Evolutionary conservation across 345 rosid species (phyloP).

Genomic region (Rhodamnia argentea): DNA sequence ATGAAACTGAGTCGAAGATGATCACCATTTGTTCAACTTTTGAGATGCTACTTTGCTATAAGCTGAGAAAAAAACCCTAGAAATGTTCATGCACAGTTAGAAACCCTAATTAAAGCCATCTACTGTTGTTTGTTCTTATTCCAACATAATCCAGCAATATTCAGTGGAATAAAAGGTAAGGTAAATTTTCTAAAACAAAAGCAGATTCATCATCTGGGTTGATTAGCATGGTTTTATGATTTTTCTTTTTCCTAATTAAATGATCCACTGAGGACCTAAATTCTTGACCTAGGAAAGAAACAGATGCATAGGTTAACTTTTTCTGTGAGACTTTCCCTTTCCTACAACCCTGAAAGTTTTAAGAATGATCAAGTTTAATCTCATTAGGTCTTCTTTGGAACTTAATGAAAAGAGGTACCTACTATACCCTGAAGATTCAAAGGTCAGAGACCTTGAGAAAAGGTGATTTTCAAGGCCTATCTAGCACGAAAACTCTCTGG

Average conservation of each 20-base stretch:
- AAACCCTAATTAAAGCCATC: not conserved
- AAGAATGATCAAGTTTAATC: not conserved
- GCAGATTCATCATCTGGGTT: slow-evolving; percentile 5
- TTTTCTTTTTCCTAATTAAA: not conserved
- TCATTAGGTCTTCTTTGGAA: not conserved
- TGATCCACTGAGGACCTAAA: slow-evolving; percentile 15
- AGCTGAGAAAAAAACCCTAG: not conserved
- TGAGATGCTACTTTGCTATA: not conserved
- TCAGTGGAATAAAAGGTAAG: not conserved
- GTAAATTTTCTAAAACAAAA: not conserved
- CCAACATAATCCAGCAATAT: not conserved
- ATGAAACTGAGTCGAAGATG: not conserved
- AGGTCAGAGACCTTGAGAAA: not conserved
- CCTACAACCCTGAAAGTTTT: not conserved
- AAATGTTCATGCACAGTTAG: not conserved
- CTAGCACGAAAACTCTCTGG: not conserved
- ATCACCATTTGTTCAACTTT: not conserved
- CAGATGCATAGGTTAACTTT: not conserved
- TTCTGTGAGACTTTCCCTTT: not conserved
- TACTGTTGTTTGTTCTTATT: not conserved
- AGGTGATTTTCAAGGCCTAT: not conserved
- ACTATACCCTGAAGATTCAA: not conserved
- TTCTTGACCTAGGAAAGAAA: slow-evolving; percentile 11
- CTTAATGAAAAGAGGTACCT: not conserved
- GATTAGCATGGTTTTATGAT: slow-evolving; percentile 3